A percentile compares a stretch with the other conserved stretches of the same genome.
phyloP scores from a whole-genome alignment of 1,284 basidiomycete species.

The Somion occarium region DNA sequence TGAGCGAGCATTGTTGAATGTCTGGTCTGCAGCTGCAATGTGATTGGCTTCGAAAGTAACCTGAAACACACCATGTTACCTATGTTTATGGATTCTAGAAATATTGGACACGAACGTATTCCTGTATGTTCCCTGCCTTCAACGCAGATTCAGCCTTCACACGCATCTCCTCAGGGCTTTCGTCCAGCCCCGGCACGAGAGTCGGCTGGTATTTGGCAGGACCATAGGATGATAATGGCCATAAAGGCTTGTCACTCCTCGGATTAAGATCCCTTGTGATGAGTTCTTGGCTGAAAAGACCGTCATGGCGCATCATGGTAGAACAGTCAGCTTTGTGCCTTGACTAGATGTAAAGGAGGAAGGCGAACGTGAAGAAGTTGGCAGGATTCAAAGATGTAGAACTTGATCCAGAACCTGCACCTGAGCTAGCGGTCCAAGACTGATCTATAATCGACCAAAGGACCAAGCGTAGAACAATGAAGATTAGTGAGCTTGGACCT shows the following conservation, averaged over 20 bases:
- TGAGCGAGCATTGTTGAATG: constrained; percentile 40
- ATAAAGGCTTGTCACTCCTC: constrained; percentile 65
- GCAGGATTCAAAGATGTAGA: constrained; percentile 19
- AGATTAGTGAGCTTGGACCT: constrained; percentile 18
- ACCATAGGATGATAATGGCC: constrained; percentile 81
- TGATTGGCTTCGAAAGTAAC: constrained; percentile 51
- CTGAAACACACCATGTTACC: constrained; percentile 29
- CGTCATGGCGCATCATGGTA: constrained; percentile 10
- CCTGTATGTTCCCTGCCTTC: constrained; percentile 49
- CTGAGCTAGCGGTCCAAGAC: constrained; percentile 33
- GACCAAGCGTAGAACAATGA: constrained; percentile 15
- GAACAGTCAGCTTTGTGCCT: constrained; percentile 13
- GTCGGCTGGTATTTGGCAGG: constrained; percentile 74
- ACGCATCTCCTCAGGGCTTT: constrained; percentile 80
- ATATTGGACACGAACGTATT: constrained; percentile 58
- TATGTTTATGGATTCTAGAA: constrained; percentile 2
- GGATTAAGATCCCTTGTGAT: constrained; percentile 58
- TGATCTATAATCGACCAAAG: constrained; percentile 30
- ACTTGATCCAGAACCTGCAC: constrained; percentile 16
- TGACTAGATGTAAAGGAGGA: constrained; percentile 9
- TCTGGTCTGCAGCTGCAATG: constrained; percentile 35
- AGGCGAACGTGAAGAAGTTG: constrained; percentile 38
- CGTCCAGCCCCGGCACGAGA: constrained; percentile 65
- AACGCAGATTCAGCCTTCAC: constrained; percentile 61
- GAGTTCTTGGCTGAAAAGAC: constrained; percentile 52